Conservation (phyloP, 164 flowering plant species). For the Aristolochia contorta region DNA sequence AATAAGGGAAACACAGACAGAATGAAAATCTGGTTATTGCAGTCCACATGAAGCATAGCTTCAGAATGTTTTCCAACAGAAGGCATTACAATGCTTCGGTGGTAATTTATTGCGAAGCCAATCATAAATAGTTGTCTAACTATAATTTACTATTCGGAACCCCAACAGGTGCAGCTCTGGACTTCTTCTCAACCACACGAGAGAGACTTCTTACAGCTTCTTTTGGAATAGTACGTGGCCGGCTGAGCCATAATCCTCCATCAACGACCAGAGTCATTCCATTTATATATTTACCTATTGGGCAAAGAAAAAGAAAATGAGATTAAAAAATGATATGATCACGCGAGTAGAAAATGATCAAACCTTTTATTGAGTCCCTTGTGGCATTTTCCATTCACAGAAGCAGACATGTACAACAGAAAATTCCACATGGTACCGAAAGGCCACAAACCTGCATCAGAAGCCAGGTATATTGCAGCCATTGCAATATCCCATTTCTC, state of each 20-base stretch:
- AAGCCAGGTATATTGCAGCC: slow-evolving; percentile 74
- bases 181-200: slow-evolving; percentile 43
- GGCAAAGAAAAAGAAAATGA: background rate
- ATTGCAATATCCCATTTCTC: slow-evolving; percentile 94
- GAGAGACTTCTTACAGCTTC: slow-evolving; percentile 52
- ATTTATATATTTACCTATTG: slow-evolving; percentile 49
- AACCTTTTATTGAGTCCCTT: too few species aligned
- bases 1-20: too few species aligned
- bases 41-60: too few species aligned
- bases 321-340: background rate
- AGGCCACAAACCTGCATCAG: slow-evolving; percentile 63
- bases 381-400: too few species aligned
- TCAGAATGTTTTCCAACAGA: too few species aligned
- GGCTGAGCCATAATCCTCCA: slow-evolving; percentile 70
- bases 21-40: too few species aligned
- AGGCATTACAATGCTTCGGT: too few species aligned
- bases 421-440: background rate
- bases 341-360: background rate
- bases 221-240: slow-evolving; percentile 46
- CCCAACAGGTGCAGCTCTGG: slow-evolving; percentile 42
- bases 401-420: too few species aligned
- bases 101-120: too few species aligned
- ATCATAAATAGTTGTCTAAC: background rate
- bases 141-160: slow-evolving; percentile 54
- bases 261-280: slow-evolving; percentile 48